These are phyloP conservation scores for Tuctoria greenei DNA, from an alignment of 176 grass and related monocot genomes.

Conservation along the genomic window DNA sequence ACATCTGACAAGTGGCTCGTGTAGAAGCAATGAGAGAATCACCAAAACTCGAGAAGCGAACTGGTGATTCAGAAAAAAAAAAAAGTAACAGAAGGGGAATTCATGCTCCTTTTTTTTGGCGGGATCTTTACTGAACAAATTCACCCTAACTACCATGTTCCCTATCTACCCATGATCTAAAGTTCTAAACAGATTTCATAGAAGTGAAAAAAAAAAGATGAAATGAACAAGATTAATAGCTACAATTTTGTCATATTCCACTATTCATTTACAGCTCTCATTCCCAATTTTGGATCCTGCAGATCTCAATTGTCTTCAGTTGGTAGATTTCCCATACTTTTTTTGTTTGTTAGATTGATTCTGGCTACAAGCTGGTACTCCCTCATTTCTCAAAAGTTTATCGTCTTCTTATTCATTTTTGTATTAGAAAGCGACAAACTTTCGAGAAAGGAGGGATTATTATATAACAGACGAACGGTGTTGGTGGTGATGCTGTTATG, in stretches of 20 bases:
- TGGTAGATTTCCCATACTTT: slow-evolving; percentile 45
- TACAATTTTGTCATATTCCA: not conserved
- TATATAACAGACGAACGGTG: slow-evolving; percentile 23
- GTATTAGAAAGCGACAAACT: too few relatives aligned
- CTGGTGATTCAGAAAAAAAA: slow-evolving; percentile 14
- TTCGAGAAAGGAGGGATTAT: too few relatives aligned
- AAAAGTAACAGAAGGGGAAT: not conserved
- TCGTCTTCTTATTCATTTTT: too few relatives aligned
- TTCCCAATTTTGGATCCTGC: slow-evolving; percentile 6
- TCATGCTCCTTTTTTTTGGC: not conserved
- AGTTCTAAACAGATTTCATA: not conserved
- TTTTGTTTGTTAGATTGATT: slow-evolving; percentile 35
- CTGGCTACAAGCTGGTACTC: slow-evolving; percentile 35
- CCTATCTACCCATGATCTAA: not conserved
- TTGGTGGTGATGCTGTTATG: slow-evolving; percentile 6
- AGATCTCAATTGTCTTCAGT: slow-evolving; percentile 8
- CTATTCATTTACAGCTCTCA: not conserved
- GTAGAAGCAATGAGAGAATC: slow-evolving; percentile 22
- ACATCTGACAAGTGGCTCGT: slow-evolving; percentile 27
- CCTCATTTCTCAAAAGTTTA: too few relatives aligned
- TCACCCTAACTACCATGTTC: not conserved
- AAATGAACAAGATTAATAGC: too few relatives aligned
- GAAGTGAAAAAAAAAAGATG: slow-evolving; percentile 5
- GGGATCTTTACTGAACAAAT: slow-evolving; percentile 15
- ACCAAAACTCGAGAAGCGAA: slow-evolving; percentile 25